These are phyloP conservation scores for Oryza glaberrima DNA, from an alignment of 176 grass and related monocot species.

Conservation along the genomic window DNA sequence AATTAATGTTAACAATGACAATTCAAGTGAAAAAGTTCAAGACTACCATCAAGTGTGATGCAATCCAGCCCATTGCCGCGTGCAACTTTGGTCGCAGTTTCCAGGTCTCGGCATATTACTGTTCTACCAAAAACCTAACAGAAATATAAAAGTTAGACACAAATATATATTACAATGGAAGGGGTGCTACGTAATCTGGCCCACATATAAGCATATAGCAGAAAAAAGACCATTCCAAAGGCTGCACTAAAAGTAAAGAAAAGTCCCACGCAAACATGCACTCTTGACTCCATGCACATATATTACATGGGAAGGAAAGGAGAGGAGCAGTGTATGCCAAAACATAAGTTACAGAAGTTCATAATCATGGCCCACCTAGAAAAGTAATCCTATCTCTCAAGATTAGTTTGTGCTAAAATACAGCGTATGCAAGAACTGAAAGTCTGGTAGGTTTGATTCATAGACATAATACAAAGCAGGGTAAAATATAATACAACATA, in stretches of 20 bases:
- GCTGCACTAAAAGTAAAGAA: slow-evolving; percentile 18
- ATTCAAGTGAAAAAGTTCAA: slow-evolving; percentile 3
- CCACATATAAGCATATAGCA: slow-evolving; percentile 25
- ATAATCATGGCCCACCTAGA: not conserved
- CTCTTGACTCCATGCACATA: not conserved
- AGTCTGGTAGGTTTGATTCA: not conserved
- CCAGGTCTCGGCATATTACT: slow-evolving; percentile 94
- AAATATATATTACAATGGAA: slow-evolving; percentile 17
- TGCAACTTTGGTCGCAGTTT: slow-evolving; percentile 88
- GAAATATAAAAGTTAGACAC: slow-evolving; percentile 40
- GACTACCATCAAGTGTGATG: slow-evolving; percentile 90
- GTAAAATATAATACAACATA: slow-evolving; percentile 6
- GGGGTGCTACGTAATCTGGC: slow-evolving; percentile 4
- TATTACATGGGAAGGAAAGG: not conserved
- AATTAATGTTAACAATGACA: slow-evolving; percentile 34
- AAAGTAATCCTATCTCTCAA: slow-evolving; percentile 14
- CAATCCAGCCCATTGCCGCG: slow-evolving; percentile 86
- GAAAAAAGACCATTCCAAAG: slow-evolving; percentile 16
- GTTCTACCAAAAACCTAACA: slow-evolving; percentile 98
- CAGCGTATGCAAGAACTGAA: slow-evolving; percentile 1
- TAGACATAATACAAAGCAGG: not conserved
- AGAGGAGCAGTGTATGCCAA: not conserved
- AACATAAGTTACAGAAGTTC: not conserved
- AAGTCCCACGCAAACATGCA: not conserved
- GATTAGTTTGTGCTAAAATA: slow-evolving; percentile 7